A percentile compares a stretch with the other conserved stretches of the same genome.
These are phyloP conservation scores for Zygosaccharomyces rouxii DNA, from an alignment of 805 yeast genomes.

Conservation along the genomic window DNA sequence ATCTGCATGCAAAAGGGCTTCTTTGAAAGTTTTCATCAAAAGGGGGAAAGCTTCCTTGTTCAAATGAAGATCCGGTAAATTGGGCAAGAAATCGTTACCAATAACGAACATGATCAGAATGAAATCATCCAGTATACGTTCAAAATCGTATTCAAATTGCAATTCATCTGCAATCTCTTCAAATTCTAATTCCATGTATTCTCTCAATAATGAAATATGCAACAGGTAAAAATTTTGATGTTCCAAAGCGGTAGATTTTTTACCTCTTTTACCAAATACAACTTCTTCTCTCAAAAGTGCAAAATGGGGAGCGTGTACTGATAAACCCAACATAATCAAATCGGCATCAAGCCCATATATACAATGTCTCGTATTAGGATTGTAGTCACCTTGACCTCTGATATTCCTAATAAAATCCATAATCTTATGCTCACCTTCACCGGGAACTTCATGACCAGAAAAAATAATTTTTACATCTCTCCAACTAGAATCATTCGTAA, in stretches of 20 bases:
- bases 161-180: constrained; percentile 59
- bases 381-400: constrained; percentile 67
- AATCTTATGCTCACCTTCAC: constrained; percentile 97
- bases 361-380: constrained; percentile 85
- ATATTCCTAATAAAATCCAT: constrained; percentile 84
- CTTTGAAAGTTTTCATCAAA: constrained; percentile 81
- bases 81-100: constrained; percentile 97
- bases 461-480: constrained; percentile 68
- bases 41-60: constrained; percentile 97
- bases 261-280: constrained; percentile 59
- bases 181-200: constrained; percentile 85
- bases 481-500: constrained; percentile 85
- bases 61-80: constrained; percentile 87
- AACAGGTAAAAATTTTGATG: constrained; percentile 78
- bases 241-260: constrained; percentile 47
- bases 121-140: constrained; percentile 85
- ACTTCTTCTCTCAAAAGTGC: constrained; percentile 94
- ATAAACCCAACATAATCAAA: constrained; percentile 86
- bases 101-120: constrained; percentile 88
- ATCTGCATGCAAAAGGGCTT: constrained; percentile 63
- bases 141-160: constrained; percentile 72
- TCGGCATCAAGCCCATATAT: constrained; percentile 96
- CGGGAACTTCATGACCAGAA: constrained; percentile 95
- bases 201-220: constrained; percentile 84
- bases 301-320: constrained; percentile 93